Evolutionary conservation across 352 stramenopile species (phyloP).

Genomic region (Pythium utonaiense): DNA sequence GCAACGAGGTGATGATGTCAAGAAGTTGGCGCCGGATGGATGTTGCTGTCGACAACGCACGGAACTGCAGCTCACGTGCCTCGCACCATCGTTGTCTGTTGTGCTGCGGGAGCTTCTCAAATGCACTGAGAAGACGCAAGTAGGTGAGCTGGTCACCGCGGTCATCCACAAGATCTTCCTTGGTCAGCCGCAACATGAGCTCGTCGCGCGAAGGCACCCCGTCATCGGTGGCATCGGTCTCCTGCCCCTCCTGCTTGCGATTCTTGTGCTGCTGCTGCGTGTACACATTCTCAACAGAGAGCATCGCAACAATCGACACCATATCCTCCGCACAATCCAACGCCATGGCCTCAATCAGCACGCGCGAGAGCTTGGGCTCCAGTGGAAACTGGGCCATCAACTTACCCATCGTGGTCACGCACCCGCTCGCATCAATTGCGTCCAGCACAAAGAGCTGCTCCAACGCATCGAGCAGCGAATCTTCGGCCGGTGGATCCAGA

Average conservation of each 20-base stretch:
- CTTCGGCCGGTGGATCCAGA: conserved; percentile 63
- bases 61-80: conserved; percentile 37
- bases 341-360: conserved; percentile 58
- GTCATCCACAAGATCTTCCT: conserved; percentile 44
- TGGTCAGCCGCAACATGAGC: conserved; percentile 37
- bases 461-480: conserved; percentile 71
- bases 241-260: conserved; percentile 7
- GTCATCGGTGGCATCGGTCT: conserved; percentile 12
- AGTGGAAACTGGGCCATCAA: conserved; percentile 86
- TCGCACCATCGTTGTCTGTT: conserved; percentile 54
- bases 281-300: conserved; percentile 81
- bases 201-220: conserved; percentile 31
- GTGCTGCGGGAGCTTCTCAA: conserved; percentile 19
- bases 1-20: conserved; percentile 44
- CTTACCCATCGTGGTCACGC: conserved; percentile 56
- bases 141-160: conserved; percentile 62
- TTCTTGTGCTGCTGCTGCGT: conserved; percentile 21
- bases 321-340: conserved; percentile 62
- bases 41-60: conserved; percentile 49
- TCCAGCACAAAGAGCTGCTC: conserved; percentile 70
- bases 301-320: conserved; percentile 75
- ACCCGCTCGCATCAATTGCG: conserved; percentile 45
- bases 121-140: conserved; percentile 40
- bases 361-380: conserved; percentile 63
- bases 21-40: conserved; percentile 55